Evolutionary conservation across 768 basidiomycete genomes (phyloP), one percentile per base, ranked within the genome.

Genomic region (Multifurca ochricompacta): DNA sequence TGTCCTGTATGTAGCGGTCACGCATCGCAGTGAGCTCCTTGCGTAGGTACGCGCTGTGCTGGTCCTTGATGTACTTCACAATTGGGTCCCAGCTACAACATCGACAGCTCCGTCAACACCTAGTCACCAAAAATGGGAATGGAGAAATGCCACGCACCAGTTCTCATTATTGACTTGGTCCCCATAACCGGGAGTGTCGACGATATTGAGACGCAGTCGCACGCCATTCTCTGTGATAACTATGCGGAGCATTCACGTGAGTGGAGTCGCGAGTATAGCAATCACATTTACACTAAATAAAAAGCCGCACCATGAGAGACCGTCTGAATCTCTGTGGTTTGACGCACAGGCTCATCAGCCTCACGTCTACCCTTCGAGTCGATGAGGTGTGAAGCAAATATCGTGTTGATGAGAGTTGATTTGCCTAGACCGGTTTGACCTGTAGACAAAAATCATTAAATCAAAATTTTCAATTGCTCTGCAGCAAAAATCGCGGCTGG

Each of bases 161-260:
- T 88, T 88, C 71, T 99, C 95, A 71, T 99, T 99, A 81, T 99
- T 95, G 68, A 99, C 82, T 65, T 93, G 91, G 78, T 99, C 95
- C 43, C 94, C 95, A 64, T 94, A 99, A 32, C 96, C 95, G 49
- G 95, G 95, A 10, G 96, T 99, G 71, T 99, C 95, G 62, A 98
- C 91, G 61, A 99, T 97, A 78, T 97, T 98, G 65, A 99, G 74
- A 48, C 91, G 82, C 57, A 99, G 80, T 68, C 83, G 85, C 56
- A 99, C 95, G 52, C 91, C 91, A 61, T 98, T 97, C 71, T 99
- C 95, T 50, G 85, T 85, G 63, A 99, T 93, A 60, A 95, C 94
- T 98, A 61, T 27, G 45, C 9, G 31, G 19, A 35, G 28, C 9
- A 39, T 40, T 16, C 18, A 28, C 42, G 46, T 50, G 36, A 47